These are phyloP conservation scores for Thalia dealbata DNA, from an alignment of 176 grass and related monocot genomes.

Conservation along the genomic window DNA sequence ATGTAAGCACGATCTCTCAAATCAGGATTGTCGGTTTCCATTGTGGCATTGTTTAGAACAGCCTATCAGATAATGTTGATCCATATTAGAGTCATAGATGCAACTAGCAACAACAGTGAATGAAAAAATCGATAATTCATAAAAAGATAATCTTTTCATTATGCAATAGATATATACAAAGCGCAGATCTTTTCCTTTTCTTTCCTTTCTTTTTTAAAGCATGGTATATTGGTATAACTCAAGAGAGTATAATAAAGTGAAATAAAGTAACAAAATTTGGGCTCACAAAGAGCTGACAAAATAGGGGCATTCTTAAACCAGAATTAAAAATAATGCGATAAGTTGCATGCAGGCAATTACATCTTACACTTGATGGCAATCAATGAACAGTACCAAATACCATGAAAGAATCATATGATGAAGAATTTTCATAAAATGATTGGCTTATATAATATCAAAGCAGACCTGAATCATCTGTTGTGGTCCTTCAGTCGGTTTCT, in stretches of 20 bases:
- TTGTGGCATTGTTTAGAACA: constrained; percentile 95
- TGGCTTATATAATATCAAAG: background rate
- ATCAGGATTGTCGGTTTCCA: constrained; percentile 99
- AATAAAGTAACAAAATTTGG: background rate
- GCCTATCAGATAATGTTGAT: constrained; percentile 43
- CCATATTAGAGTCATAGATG: constrained; percentile 20
- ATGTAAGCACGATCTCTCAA: constrained; percentile 95
- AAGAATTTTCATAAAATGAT: background rate
- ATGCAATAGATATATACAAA: background rate
- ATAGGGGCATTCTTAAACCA: background rate
- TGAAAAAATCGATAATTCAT: no score
- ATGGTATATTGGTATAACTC: background rate
- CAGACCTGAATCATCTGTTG: constrained; percentile 98
- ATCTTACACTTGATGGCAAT: background rate
- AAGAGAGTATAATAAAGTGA: background rate
- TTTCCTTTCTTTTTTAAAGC: background rate
- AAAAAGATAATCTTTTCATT: no score
- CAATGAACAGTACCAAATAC: background rate
- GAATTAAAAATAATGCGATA: no score
- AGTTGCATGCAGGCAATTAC: background rate
- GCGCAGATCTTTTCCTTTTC: background rate
- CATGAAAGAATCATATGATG: background rate
- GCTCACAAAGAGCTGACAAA: background rate
- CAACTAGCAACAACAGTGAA: background rate
- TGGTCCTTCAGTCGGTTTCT: constrained; percentile 83